Evolutionary conservation across 352 stramenopile genomes (phyloP).

Genomic region (Phytophthora fragariaefolia): DNA sequence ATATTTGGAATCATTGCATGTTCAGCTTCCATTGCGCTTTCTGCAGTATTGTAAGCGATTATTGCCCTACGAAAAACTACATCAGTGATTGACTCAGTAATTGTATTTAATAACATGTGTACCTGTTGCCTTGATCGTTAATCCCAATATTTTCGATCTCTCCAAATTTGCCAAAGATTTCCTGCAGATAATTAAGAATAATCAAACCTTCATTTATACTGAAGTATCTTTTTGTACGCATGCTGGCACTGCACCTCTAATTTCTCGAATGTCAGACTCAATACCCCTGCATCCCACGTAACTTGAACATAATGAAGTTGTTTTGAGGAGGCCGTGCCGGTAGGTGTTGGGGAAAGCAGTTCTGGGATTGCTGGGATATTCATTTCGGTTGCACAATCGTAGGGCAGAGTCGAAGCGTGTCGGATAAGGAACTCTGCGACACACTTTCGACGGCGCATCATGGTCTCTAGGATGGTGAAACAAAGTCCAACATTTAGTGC

Average conservation of each 20-base stretch:
- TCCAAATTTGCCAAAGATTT: constrained; percentile 41
- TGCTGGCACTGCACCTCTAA: no score
- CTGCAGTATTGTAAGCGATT: constrained; percentile 33
- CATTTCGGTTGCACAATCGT: constrained; percentile 52
- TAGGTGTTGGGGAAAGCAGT: not conserved
- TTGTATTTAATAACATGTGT: not conserved
- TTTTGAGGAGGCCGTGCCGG: constrained; percentile 3
- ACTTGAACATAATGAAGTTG: constrained; percentile 48
- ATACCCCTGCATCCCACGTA: constrained; percentile 38
- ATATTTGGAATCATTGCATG: constrained; percentile 24
- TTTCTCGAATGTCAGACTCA: constrained; percentile 26
- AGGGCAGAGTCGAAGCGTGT: constrained; percentile 47
- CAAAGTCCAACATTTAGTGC: not conserved
- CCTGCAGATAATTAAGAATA: constrained; percentile 16
- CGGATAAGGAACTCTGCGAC: constrained; percentile 62
- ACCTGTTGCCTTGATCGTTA: constrained; percentile 41
- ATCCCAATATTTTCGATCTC: constrained; percentile 36
- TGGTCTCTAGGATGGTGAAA: constrained; percentile 15
- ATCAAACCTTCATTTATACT: not conserved
- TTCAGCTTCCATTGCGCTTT: constrained; percentile 30
- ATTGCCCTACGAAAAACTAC: constrained; percentile 33
- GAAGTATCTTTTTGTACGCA: constrained; percentile 1
- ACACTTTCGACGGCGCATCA: constrained; percentile 42
- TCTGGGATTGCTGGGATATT: constrained; percentile 41
- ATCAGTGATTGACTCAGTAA: not conserved